Evolutionary conservation across 768 basidiomycete genomes (phyloP).

Genomic region (Wakefieldia striispora): DNA sequence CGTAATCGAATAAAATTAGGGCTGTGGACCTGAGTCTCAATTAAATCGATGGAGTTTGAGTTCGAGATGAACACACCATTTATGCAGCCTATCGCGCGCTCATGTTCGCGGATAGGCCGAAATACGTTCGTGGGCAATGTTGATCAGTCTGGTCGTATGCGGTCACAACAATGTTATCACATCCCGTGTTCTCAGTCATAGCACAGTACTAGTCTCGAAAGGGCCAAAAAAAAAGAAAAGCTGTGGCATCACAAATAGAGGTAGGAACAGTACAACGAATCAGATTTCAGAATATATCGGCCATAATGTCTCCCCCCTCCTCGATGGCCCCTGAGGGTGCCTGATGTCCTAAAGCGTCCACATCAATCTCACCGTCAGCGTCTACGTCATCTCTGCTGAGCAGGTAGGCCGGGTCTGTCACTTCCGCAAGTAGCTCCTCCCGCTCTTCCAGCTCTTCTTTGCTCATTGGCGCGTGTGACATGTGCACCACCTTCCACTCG

Average conservation of each 20-base stretch:
- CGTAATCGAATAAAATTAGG: too few species aligned
- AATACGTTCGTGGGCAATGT: too few species aligned
- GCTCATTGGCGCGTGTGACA: conserved; percentile 68
- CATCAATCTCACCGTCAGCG: conserved; percentile 57
- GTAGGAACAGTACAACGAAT: conserved; percentile 1
- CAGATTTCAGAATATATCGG: conserved; percentile 31
- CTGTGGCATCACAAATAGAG: background rate
- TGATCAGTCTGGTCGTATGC: too few species aligned
- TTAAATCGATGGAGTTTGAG: too few species aligned
- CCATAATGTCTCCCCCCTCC: conserved; percentile 37
- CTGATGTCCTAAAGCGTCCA: conserved; percentile 62
- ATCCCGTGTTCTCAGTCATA: too few species aligned
- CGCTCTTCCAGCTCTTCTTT: conserved; percentile 76
- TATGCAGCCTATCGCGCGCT: too few species aligned
- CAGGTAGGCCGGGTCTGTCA: conserved; percentile 64
- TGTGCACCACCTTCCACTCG: conserved; percentile 80
- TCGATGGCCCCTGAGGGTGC: conserved; percentile 44
- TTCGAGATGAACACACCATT: too few species aligned
- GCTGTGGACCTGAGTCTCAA: too few species aligned
- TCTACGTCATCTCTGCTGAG: conserved; percentile 45
- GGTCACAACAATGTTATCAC: too few species aligned
- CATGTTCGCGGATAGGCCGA: too few species aligned
- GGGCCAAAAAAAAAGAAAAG: too few species aligned
- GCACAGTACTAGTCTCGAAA: too few species aligned
- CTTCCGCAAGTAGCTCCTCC: conserved; percentile 75